phyloP scores from a whole-genome alignment of 305 asterid genomes.

The Ilex paraguariensis region DNA sequence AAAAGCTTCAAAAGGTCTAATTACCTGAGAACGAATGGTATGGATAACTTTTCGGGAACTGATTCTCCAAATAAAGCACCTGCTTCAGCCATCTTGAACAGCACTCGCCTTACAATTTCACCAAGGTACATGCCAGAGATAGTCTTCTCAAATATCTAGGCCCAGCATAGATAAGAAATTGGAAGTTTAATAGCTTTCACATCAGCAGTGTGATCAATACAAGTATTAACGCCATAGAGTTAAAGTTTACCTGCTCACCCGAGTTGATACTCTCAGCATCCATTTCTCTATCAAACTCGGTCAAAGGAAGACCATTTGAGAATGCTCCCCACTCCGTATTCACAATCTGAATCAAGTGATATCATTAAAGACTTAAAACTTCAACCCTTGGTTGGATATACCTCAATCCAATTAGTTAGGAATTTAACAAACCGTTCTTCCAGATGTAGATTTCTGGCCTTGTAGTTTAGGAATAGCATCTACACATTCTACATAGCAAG shows the following conservation, averaged over 20 bases:
- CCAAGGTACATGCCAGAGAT: slow-evolving; percentile 86
- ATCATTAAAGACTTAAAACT: slow-evolving; percentile 1
- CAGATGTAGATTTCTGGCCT: slow-evolving; percentile 29
- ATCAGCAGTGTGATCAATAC: not conserved
- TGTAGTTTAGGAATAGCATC: slow-evolving; percentile 56
- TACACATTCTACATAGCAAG: slow-evolving; percentile 62
- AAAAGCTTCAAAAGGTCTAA: too few species aligned
- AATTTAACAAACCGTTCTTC: slow-evolving; percentile 32
- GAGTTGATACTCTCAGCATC: slow-evolving; percentile 74
- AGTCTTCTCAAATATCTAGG: slow-evolving; percentile 72
- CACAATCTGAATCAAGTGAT: slow-evolving; percentile 39
- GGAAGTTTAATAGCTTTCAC: not conserved
- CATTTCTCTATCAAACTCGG: slow-evolving; percentile 67
- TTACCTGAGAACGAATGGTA: slow-evolving; percentile 59
- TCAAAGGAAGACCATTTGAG: slow-evolving; percentile 65
- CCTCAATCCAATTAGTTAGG: not conserved
- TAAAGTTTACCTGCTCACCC: slow-evolving; percentile 54
- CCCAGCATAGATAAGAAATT: slow-evolving; percentile 10
- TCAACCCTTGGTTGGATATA: not conserved
- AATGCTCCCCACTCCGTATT: slow-evolving; percentile 85
- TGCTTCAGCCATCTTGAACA: slow-evolving; percentile 52
- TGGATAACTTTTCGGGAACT: slow-evolving; percentile 43
- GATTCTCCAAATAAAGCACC: slow-evolving; percentile 45
- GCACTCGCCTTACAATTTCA: slow-evolving; percentile 65
- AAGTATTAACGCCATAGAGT: not conserved